Conservation (phyloP, 2,329 filamentous ascomycete species). For the Stenocarpella maydis region DNA sequence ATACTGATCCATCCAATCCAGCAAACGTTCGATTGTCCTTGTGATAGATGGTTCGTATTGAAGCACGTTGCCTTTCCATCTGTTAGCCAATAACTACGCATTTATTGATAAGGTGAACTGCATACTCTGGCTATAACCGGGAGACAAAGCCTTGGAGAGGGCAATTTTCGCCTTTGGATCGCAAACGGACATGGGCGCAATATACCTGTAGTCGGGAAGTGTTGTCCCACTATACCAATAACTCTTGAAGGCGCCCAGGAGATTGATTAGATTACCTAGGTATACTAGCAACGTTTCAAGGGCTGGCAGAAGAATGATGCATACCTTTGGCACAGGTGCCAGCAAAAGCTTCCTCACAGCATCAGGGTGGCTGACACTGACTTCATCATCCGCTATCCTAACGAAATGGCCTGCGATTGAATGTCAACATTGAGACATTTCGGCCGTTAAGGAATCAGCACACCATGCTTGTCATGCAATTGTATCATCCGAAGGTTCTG, state of each 20-base stretch:
- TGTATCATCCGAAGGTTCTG: background rate
- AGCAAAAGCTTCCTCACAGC: slow-evolving; percentile 7
- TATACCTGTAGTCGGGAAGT: slow-evolving; percentile 43
- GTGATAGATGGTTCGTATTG: slow-evolving; percentile 38
- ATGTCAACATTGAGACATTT: background rate
- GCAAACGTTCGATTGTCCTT: slow-evolving; percentile 32
- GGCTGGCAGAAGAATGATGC: background rate
- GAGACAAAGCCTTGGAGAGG: slow-evolving; percentile 45
- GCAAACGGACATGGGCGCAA: slow-evolving; percentile 50
- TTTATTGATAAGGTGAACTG: slow-evolving; percentile 38
- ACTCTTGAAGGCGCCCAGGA: no score
- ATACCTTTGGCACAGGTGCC: slow-evolving; percentile 18
- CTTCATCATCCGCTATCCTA: slow-evolving; percentile 9
- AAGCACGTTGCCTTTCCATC: slow-evolving; percentile 32
- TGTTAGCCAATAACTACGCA: background rate
- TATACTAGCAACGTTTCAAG: background rate
- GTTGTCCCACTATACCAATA: slow-evolving; percentile 15
- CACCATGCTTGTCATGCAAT: background rate
- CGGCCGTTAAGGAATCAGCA: background rate
- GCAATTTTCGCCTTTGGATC: slow-evolving; percentile 47
- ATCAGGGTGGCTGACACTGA: slow-evolving; percentile 24
- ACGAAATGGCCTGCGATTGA: slow-evolving; percentile 11
- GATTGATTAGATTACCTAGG: no score
- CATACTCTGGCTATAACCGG: slow-evolving; percentile 42
- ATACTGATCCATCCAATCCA: slow-evolving; percentile 37